Conservation (phyloP, 2,329 filamentous ascomycete species). For the Fusarium zealandicum region DNA sequence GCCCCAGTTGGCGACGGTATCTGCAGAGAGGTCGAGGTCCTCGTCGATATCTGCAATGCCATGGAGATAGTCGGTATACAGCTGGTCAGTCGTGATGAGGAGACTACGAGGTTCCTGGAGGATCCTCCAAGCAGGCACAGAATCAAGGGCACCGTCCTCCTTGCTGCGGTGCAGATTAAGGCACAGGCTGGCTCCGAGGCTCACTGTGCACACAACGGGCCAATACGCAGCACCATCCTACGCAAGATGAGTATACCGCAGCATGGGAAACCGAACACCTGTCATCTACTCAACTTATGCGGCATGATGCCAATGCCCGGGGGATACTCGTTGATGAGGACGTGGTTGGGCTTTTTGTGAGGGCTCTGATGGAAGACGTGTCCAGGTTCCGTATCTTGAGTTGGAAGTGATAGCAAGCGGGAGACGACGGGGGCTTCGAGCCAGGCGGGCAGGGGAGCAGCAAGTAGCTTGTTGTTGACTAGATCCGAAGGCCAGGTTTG, state of each 20-base stretch:
- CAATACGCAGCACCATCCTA: conserved; percentile 85
- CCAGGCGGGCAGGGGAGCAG: conserved; percentile 77
- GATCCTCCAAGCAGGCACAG: conserved; percentile 62
- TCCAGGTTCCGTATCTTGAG: conserved; percentile 39
- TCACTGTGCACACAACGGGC: conserved; percentile 89
- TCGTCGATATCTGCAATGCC: conserved; percentile 72
- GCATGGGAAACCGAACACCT: conserved; percentile 15
- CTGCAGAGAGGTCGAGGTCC: conserved; percentile 69
- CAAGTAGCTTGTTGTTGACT: conserved; percentile 78
- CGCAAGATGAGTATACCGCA: conserved; percentile 45
- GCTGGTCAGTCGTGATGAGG: conserved; percentile 71
- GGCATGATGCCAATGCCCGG: conserved; percentile 95
- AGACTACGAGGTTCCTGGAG: conserved; percentile 86
- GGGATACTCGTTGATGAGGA: conserved; percentile 90
- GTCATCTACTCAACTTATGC: conserved; percentile 68
- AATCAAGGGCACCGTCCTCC: conserved; percentile 64
- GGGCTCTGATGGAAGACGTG: conserved; percentile 70
- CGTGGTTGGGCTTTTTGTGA: conserved; percentile 83
- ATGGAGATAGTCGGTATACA: conserved; percentile 77
- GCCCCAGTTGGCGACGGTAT: conserved; percentile 76
- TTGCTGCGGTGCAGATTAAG: conserved; percentile 76
- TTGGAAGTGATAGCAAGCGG: conserved; percentile 61
- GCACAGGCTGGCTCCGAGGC: conserved; percentile 78
- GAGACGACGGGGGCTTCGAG: conserved; percentile 73
- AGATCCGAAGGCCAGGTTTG: conserved; percentile 91